A percentile compares a stretch with the other conserved stretches of the same genome.
phyloP scores from a whole-genome alignment of 148 eudicot species.

The Vaccinium myrtillus region DNA sequence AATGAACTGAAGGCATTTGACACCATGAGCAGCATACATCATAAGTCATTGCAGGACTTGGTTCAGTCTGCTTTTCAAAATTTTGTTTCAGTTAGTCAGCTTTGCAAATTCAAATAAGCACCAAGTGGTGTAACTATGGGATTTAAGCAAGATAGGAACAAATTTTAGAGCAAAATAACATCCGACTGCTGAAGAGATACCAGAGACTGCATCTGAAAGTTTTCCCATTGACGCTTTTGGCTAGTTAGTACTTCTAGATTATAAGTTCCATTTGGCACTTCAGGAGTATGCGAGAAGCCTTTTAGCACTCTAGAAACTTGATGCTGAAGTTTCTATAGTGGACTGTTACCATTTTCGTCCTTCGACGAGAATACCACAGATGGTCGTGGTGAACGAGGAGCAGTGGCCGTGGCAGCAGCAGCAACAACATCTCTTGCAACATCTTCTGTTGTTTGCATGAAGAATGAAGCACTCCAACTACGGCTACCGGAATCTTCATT shows the following conservation, averaged over 20 bases:
- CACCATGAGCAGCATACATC: not conserved
- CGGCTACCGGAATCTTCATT: constrained; percentile 64
- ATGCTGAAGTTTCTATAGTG: constrained; percentile 64
- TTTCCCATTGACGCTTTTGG: constrained; percentile 99
- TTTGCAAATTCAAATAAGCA: constrained; percentile 2
- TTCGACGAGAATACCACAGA: constrained; percentile 76
- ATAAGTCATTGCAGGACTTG: not conserved
- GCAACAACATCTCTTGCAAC: constrained; percentile 84
- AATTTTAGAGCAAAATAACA: not conserved
- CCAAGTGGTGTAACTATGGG: not conserved
- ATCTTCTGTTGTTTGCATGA: constrained; percentile 78
- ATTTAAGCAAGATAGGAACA: not conserved
- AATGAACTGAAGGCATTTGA: not conserved
- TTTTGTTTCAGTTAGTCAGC: not conserved
- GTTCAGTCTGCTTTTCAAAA: not conserved
- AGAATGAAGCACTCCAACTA: constrained; percentile 71
- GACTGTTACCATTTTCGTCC: constrained; percentile 59
- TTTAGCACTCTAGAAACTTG: constrained; percentile 70
- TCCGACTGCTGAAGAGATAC: constrained; percentile 19
- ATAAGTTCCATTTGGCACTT: constrained; percentile 57
- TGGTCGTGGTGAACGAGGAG: constrained; percentile 72
- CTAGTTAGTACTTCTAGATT: constrained; percentile 94
- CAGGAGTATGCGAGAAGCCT: constrained; percentile 76
- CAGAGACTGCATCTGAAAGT: constrained; percentile 69
- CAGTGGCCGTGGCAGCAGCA: constrained; percentile 61